Base-by-base conservation (phyloP, 1,139 yeast genomes). In the Yamadazyma pseudoaaseri region DNA sequence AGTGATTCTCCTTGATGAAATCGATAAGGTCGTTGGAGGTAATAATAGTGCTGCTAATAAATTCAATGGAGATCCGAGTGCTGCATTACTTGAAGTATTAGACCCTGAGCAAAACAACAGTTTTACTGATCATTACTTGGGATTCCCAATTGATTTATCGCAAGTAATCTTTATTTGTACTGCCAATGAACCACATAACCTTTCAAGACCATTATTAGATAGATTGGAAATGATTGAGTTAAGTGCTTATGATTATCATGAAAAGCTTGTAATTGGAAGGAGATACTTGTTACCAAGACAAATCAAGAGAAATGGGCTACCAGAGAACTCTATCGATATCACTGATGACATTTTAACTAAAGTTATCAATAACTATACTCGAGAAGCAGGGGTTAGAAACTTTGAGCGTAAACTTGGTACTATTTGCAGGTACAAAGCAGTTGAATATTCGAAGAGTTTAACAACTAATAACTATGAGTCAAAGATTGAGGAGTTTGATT, bases 71-170 rank as follows among this genome's bases (percentile, higher is more conserved):
- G 96, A 89, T 51, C 96, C 96, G 0, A 82, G 92, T 10, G 95
- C 96, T 21, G 96, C 96, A 0, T 66, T 89, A 51, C 67, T 89
- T 40, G 96, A 89, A 54, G 94, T 89, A 0, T 70, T 89, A 45
- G 97, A 89, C 51, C 96, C 97, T 0, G 96, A 89, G 55, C 96
- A 89, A 55, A 89, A 89, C 56, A 64, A 67, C 29, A 71, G 76
- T 17, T 89, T 87, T 59, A 79, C 76, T 29, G 97, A 89, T 56
- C 95, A 87, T 52, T 89, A 86, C 53, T 63, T 89, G 39, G 95
- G 95, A 10, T 85, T 89, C 57, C 96, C 96, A 0, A 72, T 87
- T 21, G 96, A 89, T 52, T 65, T 89, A 45, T 84, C 95, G 2
- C 87, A 85, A 45, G 87, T 86, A 5, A 66, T 87, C 25, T 89